phyloP scores from a whole-genome alignment of 2,329 filamentous ascomycete genomes.

The Fusarium sterilihyphosum region DNA sequence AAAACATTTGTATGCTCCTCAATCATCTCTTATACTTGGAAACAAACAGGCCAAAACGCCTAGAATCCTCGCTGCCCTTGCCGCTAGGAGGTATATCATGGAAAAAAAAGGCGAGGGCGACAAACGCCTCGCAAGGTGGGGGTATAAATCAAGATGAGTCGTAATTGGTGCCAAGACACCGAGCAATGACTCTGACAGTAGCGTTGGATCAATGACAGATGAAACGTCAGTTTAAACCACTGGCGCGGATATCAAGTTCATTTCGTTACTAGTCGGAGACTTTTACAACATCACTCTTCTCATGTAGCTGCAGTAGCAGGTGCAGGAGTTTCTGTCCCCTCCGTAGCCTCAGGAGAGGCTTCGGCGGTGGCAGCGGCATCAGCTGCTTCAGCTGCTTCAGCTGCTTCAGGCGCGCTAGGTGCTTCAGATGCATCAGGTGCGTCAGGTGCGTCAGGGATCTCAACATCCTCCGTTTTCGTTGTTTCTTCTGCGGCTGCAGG shows the following conservation, averaged over 20 bases:
- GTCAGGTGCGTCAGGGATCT: slow-evolving; percentile 16
- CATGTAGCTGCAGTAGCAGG: slow-evolving; percentile 24
- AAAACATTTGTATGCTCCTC: slow-evolving; percentile 29
- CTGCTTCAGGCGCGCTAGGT: not conserved
- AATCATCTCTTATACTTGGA: slow-evolving; percentile 15
- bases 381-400: not conserved
- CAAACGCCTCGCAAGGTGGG: slow-evolving; percentile 37
- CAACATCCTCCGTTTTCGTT: slow-evolving; percentile 19
- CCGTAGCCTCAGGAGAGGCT: slow-evolving; percentile 5
- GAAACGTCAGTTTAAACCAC: not conserved
- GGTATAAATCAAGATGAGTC: slow-evolving; percentile 46
- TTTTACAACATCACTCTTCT: slow-evolving; percentile 13
- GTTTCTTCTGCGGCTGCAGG: slow-evolving; percentile 19
- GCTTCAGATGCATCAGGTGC: not conserved
- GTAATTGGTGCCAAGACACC: slow-evolving; percentile 35
- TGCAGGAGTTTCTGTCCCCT: slow-evolving; percentile 12
- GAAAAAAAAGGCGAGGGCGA: slow-evolving; percentile 39
- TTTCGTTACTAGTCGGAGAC: not conserved
- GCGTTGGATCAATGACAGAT: not conserved
- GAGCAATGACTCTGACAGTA: slow-evolving; percentile 14
- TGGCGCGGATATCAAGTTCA: not conserved
- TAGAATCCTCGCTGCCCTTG: slow-evolving; percentile 30
- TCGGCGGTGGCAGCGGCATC: slow-evolving; percentile 3
- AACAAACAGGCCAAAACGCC: slow-evolving; percentile 39
- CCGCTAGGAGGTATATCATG: slow-evolving; percentile 38